These are phyloP conservation scores for Irpex rosettiformis DNA, from an alignment of 1,284 basidiomycete genomes.

Conservation along the genomic window DNA sequence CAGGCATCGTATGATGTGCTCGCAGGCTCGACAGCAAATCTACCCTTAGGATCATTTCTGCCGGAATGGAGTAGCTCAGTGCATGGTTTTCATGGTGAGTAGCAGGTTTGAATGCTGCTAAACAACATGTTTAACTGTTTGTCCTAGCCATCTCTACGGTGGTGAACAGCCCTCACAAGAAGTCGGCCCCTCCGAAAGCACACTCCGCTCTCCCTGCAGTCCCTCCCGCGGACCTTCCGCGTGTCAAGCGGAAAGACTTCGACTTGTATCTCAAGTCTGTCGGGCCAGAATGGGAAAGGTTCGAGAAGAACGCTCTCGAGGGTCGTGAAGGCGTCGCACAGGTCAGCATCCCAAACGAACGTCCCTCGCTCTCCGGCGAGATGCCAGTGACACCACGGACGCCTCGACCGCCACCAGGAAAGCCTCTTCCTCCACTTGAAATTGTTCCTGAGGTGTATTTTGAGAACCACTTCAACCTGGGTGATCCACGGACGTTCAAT, in stretches of 20 bases:
- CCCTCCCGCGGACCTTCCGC: conserved; percentile 68
- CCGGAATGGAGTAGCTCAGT: conserved; percentile 70
- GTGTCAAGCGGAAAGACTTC: conserved; percentile 81
- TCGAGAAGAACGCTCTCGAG: conserved; percentile 49
- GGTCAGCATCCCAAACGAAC: conserved; percentile 27
- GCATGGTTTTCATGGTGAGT: conserved; percentile 75
- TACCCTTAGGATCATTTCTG: conserved; percentile 42
- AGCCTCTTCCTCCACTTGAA: conserved; percentile 65
- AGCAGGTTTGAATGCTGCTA: neutral
- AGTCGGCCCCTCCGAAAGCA: conserved; percentile 80
- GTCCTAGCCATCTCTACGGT: conserved; percentile 66
- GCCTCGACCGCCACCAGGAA: conserved; percentile 29
- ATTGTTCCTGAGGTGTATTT: conserved; percentile 85
- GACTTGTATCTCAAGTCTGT: conserved; percentile 78
- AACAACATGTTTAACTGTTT: neutral
- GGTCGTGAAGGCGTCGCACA: conserved; percentile 44
- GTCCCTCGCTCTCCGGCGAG: conserved; percentile 24
- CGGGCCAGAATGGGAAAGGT: conserved; percentile 74
- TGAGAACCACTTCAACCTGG: conserved; percentile 76
- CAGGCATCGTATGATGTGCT: conserved; percentile 30
- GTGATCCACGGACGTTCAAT: conserved; percentile 81
- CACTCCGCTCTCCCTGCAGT: conserved; percentile 76
- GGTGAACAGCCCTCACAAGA: conserved; percentile 83
- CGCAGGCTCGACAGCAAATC: conserved; percentile 36
- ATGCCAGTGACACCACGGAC: conserved; percentile 29